phyloP scores from a whole-genome alignment of 2,329 filamentous ascomycete species.

The Aspergillus uvarum region DNA sequence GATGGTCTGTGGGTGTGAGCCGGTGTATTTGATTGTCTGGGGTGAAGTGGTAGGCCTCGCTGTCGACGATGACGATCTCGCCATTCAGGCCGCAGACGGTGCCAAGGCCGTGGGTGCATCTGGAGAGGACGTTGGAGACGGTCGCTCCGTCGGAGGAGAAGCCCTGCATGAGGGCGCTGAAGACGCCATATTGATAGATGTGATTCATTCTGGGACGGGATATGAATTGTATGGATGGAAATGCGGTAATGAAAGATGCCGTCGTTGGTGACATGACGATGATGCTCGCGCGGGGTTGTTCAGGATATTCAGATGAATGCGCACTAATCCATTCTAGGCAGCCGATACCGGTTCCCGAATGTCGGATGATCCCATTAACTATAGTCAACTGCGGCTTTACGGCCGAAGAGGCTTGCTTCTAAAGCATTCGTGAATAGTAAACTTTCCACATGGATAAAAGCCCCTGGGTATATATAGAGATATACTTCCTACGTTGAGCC shows the following conservation, averaged over 20 bases:
- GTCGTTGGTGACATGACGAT: background rate
- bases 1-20: conserved; percentile 34
- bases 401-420: too few relatives aligned
- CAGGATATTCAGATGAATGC: background rate
- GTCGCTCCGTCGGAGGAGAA: conserved; percentile 42
- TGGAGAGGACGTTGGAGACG: conserved; percentile 34
- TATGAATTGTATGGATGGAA: background rate
- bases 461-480: too few relatives aligned
- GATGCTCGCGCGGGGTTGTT: background rate
- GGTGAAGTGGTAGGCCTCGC: conserved; percentile 44
- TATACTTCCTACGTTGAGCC: too few relatives aligned
- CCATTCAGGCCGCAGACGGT: conserved; percentile 47
- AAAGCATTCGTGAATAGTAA: too few relatives aligned
- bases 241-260: background rate
- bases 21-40: conserved; percentile 36
- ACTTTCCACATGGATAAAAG: too few relatives aligned
- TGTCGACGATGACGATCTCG: conserved; percentile 46
- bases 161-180: conserved; percentile 48
- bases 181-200: conserved; percentile 43
- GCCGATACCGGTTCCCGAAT: background rate
- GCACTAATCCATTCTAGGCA: background rate
- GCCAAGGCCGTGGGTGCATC: conserved; percentile 48
- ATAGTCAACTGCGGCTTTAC: too few relatives aligned
- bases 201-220: background rate
- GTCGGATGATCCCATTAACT: too few relatives aligned